Percentiles rank a stretch among this genome's conserved stretches.
Evolutionary conservation across 306 rosid species (phyloP).

Genomic region (Aeschynomene evenia): DNA sequence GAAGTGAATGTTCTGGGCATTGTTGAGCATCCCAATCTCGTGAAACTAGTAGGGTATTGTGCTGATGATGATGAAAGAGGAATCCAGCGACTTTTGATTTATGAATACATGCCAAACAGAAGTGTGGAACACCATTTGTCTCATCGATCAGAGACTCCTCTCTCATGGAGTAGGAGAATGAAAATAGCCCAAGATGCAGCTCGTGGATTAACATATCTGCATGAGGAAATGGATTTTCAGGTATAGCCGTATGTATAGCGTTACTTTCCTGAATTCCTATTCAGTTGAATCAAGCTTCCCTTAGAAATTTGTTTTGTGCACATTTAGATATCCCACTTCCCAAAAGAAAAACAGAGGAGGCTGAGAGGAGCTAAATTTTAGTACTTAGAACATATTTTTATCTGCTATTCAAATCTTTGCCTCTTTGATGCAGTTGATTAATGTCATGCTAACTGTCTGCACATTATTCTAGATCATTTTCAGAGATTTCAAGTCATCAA

Average conservation of each 20-base stretch:
- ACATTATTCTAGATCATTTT: constrained; percentile 72
- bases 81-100: constrained; percentile 87
- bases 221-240: constrained; percentile 94
- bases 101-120: constrained; percentile 86
- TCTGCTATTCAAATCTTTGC: not conserved
- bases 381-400: not conserved
- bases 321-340: constrained; percentile 11
- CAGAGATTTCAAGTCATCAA: constrained; percentile 97
- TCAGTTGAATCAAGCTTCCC: constrained; percentile 6
- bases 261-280: not conserved
- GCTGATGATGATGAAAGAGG: constrained; percentile 99
- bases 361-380: constrained; percentile 8
- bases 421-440: constrained; percentile 15
- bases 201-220: constrained; percentile 85
- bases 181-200: constrained; percentile 93
- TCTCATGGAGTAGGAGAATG: constrained; percentile 79
- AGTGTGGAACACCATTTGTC: constrained; percentile 88
- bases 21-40: constrained; percentile 97
- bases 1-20: constrained; percentile 96
- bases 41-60: constrained; percentile 90
- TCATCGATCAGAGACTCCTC: constrained; percentile 59
- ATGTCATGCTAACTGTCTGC: constrained; percentile 17
- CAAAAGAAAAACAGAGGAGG: not conserved
- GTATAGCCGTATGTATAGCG: constrained; percentile 48
- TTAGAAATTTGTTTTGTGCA: not conserved